These are phyloP conservation scores for Naganishia vishniacii DNA, from an alignment of 768 basidiomycete species.

Conservation along the genomic window DNA sequence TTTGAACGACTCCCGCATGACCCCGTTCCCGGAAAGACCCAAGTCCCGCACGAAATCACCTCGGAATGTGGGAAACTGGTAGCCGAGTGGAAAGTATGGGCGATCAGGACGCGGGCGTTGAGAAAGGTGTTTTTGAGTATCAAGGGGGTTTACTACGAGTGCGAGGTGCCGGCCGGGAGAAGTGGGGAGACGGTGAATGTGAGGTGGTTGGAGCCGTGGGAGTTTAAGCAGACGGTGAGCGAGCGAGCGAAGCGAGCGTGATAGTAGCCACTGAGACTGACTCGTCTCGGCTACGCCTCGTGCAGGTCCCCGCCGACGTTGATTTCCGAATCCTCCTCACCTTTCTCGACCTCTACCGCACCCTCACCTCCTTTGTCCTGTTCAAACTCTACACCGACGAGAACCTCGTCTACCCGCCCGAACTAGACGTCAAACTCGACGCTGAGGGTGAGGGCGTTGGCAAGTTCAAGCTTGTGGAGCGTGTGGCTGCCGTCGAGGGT, in stretches of 20 bases:
- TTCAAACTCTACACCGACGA: constrained; percentile 97
- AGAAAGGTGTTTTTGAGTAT: constrained; percentile 92
- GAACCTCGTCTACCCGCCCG: constrained; percentile 90
- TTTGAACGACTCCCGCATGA: constrained; percentile 89
- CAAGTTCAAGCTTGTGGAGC: constrained; percentile 70
- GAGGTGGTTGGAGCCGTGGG: constrained; percentile 88
- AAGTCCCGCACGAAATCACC: constrained; percentile 69
- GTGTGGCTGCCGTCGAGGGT: constrained; percentile 40
- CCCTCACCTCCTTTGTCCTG: constrained; percentile 86
- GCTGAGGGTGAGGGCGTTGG: constrained; percentile 83
- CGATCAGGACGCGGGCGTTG: constrained; percentile 77
- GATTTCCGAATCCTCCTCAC: constrained; percentile 97
- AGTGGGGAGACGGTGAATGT: constrained; percentile 71
- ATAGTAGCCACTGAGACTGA: constrained; percentile 16
- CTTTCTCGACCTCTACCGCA: constrained; percentile 96
- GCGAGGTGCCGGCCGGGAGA: constrained; percentile 64
- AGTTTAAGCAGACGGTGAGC: constrained; percentile 73
- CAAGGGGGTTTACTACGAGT: constrained; percentile 97
- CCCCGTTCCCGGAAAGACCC: constrained; percentile 52
- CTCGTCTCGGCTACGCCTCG: too few species aligned
- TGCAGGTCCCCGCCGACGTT: constrained; percentile 83
- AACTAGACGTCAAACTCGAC: constrained; percentile 73
- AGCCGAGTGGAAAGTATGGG: constrained; percentile 79
- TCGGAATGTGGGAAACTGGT: constrained; percentile 85
- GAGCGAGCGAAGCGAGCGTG: constrained; percentile 50